Percentiles rank a stretch among this genome's conserved stretches.
Conservation (phyloP, 2,329 filamentous ascomycete genomes). For the Fusarium sp. region DNA sequence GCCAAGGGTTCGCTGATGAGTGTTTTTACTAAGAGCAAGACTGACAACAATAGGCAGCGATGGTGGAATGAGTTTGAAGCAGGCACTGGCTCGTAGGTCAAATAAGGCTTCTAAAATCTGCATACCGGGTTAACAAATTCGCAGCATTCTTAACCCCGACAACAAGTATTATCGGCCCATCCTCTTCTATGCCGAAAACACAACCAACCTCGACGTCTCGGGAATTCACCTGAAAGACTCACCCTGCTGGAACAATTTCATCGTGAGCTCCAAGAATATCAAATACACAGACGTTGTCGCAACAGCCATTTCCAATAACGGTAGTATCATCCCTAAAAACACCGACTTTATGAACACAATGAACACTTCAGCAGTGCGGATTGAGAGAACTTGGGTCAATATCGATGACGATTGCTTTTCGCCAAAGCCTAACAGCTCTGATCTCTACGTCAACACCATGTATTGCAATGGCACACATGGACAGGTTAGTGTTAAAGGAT, state of each 20-base stretch:
- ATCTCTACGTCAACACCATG: slow-evolving; percentile 70
- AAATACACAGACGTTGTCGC: slow-evolving; percentile 67
- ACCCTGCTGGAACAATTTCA: slow-evolving; percentile 74
- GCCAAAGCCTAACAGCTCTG: slow-evolving; percentile 70
- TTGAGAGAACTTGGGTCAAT: slow-evolving; percentile 65
- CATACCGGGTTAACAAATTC: neutral
- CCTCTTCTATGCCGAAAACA: slow-evolving; percentile 72
- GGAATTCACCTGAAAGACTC: slow-evolving; percentile 72
- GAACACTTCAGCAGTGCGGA: slow-evolving; percentile 66
- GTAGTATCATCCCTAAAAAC: slow-evolving; percentile 66
- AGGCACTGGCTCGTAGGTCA: slow-evolving; percentile 32
- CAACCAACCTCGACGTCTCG: slow-evolving; percentile 68
- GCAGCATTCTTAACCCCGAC: slow-evolving; percentile 61
- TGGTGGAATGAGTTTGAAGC: slow-evolving; percentile 42
- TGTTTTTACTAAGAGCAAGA: neutral
- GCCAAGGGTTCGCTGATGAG: slow-evolving; percentile 56
- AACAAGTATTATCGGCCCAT: slow-evolving; percentile 71
- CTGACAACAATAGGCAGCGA: slow-evolving; percentile 21
- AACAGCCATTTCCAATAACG: slow-evolving; percentile 64
- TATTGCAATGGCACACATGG: slow-evolving; percentile 70
- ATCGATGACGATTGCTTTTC: slow-evolving; percentile 73
- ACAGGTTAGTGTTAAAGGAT: no score
- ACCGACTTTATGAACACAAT: slow-evolving; percentile 73
- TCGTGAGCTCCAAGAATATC: slow-evolving; percentile 68
- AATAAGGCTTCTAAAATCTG: no score